These are phyloP conservation scores for Aphelidium insulamus DNA, from an alignment of 371 early-diverging fungal species.

Conservation along the genomic window DNA sequence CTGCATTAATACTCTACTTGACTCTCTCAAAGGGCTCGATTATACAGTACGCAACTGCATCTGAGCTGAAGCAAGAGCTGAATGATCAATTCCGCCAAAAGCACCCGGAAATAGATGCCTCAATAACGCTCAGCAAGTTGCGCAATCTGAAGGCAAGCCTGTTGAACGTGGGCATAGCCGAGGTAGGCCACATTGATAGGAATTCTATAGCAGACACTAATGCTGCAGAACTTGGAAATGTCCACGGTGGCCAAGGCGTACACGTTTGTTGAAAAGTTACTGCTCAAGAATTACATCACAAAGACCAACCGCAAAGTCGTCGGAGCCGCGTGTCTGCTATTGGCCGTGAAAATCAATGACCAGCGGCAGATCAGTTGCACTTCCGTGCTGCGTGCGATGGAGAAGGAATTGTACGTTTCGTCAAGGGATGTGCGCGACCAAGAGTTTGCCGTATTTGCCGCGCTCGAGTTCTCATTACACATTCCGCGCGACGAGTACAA, in stretches of 20 bases:
- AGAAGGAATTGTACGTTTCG: slow-evolving; percentile 41
- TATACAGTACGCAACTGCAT: slow-evolving; percentile 25
- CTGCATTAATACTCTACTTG: neutral
- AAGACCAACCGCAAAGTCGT: slow-evolving; percentile 16
- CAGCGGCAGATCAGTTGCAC: neutral
- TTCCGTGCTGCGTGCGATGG: slow-evolving; percentile 19
- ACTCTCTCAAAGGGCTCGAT: slow-evolving; percentile 17
- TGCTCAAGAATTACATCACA: slow-evolving; percentile 15
- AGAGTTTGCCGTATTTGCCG: slow-evolving; percentile 65
- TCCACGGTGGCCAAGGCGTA: slow-evolving; percentile 70
- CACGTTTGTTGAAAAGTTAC: slow-evolving; percentile 82
- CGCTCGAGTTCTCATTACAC: slow-evolving; percentile 63
- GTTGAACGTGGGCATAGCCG: slow-evolving; percentile 14
- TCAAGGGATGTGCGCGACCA: slow-evolving; percentile 52
- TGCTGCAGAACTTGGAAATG: slow-evolving; percentile 46
- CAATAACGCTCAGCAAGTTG: slow-evolving; percentile 31
- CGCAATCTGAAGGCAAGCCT: slow-evolving; percentile 25
- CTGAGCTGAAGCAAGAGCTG: slow-evolving; percentile 30
- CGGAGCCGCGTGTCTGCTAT: slow-evolving; percentile 5
- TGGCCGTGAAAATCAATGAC: slow-evolving; percentile 3
- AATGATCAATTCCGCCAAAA: slow-evolving; percentile 30
- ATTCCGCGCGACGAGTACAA: slow-evolving; percentile 51
- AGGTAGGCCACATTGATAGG: neutral
- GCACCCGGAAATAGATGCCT: slow-evolving; percentile 24
- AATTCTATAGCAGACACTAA: too few relatives aligned